A percentile compares a stretch with the other conserved stretches of the same genome.
Evolutionary conservation across 208 protist genomes (phyloP).

Genomic region (Crithidia acanthocephali): DNA sequence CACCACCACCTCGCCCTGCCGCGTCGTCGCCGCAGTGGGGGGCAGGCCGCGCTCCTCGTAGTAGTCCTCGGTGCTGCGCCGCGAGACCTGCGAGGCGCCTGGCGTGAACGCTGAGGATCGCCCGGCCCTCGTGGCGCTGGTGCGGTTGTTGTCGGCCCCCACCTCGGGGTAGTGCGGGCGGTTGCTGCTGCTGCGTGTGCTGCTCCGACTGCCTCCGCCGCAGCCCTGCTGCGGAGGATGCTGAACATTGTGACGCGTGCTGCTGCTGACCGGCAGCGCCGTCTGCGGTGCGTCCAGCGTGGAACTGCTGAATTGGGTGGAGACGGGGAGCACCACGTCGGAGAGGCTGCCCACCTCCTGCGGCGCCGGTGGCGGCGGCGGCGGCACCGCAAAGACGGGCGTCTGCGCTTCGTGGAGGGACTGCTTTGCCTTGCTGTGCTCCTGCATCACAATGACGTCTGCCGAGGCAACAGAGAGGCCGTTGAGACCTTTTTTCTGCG

Average conservation of each 20-base stretch:
- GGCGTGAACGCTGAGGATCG: constrained; percentile 5
- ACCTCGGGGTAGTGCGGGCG: constrained; percentile 28
- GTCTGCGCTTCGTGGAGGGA: not conserved
- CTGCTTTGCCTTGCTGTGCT: constrained; percentile 8
- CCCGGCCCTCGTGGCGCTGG: not conserved
- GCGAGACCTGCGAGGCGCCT: constrained; percentile 6
- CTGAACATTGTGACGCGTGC: not conserved
- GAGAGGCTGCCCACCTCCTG: constrained; percentile 13
- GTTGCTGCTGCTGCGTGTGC: constrained; percentile 25
- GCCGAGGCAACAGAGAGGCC: constrained; percentile 42
- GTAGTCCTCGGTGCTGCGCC: constrained; percentile 27
- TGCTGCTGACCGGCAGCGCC: not conserved
- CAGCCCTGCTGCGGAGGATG: not conserved
- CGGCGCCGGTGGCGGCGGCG: not conserved
- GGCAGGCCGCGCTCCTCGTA: constrained; percentile 26
- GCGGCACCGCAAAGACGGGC: not conserved
- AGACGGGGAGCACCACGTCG: not conserved
- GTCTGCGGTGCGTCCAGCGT: constrained; percentile 11
- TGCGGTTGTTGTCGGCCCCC: constrained; percentile 32
- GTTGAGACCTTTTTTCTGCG: constrained; percentile 39
- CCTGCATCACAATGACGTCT: constrained; percentile 40
- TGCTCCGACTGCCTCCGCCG: not conserved
- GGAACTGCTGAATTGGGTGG: constrained; percentile 11
- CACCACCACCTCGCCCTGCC: constrained; percentile 37
- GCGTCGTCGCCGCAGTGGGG: constrained; percentile 40